phyloP scores from a whole-genome alignment of 2,329 filamentous ascomycete species.

The Neopestalotiopsis sp. region DNA sequence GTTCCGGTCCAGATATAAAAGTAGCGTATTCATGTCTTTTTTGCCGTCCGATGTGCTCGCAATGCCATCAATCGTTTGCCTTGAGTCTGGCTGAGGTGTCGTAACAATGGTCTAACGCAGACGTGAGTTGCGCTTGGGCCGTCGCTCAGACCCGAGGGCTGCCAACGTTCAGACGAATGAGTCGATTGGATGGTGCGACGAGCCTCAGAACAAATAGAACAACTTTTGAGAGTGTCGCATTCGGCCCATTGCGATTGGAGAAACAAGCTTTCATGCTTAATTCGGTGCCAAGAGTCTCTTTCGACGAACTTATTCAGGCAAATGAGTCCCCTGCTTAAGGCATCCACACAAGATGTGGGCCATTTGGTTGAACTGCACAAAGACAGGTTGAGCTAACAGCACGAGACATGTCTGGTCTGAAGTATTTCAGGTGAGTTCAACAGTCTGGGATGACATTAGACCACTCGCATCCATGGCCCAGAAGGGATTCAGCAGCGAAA shows the following conservation, averaged over 20 bases:
- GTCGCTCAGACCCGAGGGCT: background rate
- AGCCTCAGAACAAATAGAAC: background rate
- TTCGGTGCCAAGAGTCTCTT: background rate
- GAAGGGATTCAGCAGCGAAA: constrained; percentile 4
- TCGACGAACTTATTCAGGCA: background rate
- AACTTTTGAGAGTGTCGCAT: background rate
- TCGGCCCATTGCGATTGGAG: background rate
- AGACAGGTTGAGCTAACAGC: background rate
- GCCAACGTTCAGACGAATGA: background rate
- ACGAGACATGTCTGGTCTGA: background rate
- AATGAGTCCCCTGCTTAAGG: background rate
- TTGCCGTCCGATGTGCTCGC: background rate
- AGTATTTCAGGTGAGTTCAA: constrained; percentile 5
- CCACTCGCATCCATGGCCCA: background rate
- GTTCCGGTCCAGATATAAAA: no score
- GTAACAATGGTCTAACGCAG: background rate
- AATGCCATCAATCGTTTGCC: background rate
- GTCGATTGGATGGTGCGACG: background rate
- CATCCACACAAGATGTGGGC: background rate
- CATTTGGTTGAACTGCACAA: background rate
- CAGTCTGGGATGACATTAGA: no score
- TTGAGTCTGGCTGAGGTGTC: background rate
- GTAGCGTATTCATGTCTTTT: background rate
- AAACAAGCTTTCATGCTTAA: background rate
- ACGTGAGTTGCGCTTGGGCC: background rate